phyloP scores from a whole-genome alignment of 345 rosid species.

The Aegle marmelos region DNA sequence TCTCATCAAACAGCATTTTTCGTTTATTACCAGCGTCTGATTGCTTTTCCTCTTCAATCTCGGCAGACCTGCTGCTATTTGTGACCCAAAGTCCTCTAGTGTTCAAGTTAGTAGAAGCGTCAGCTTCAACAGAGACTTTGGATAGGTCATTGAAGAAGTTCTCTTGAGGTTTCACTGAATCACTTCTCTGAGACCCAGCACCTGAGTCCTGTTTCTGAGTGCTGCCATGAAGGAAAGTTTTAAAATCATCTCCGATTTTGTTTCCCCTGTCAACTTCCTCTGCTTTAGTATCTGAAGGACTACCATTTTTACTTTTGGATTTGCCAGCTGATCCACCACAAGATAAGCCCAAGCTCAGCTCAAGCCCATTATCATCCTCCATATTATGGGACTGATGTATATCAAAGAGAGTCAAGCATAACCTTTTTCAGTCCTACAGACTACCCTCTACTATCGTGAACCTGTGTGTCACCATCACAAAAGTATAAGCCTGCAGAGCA shows the following conservation, averaged over 20 bases:
- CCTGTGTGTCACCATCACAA: not conserved
- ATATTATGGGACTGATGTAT: conserved; percentile 27
- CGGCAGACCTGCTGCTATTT: conserved; percentile 36
- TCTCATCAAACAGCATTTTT: conserved; percentile 56
- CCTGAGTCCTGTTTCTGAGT: conserved; percentile 56
- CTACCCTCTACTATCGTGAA: not conserved
- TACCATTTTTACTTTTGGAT: conserved; percentile 57
- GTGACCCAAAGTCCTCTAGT: conserved; percentile 53
- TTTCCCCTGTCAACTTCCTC: conserved; percentile 72
- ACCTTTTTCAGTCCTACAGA: not conserved
- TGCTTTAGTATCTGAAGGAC: conserved; percentile 46
- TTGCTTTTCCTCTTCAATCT: conserved; percentile 54
- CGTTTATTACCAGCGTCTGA: conserved; percentile 59
- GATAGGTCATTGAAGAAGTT: conserved; percentile 86
- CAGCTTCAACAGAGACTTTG: conserved; percentile 46
- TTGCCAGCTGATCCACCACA: conserved; percentile 78
- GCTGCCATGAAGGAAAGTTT: conserved; percentile 60
- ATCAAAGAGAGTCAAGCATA: not conserved
- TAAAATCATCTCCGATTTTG: conserved; percentile 70
- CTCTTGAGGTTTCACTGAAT: conserved; percentile 61
- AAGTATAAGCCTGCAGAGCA: not conserved
- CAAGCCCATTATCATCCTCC: conserved; percentile 93
- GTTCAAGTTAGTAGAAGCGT: conserved; percentile 47
- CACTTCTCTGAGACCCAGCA: conserved; percentile 60
- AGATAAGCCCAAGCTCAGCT: conserved; percentile 93